These are phyloP conservation scores for Salix caprea DNA, from an alignment of 345 rosid genomes.

Conservation along the genomic window DNA sequence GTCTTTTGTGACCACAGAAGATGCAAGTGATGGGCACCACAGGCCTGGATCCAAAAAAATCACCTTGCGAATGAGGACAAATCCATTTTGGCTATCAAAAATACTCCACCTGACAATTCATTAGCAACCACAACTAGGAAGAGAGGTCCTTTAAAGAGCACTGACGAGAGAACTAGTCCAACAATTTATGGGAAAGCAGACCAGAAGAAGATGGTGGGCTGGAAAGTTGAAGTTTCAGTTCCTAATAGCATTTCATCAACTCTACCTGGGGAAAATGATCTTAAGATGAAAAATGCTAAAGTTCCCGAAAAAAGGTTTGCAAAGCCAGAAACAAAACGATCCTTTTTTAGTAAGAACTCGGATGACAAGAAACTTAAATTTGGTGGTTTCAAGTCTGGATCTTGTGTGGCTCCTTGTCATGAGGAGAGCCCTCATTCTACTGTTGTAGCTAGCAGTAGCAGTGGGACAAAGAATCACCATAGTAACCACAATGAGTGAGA, in stretches of 20 bases:
- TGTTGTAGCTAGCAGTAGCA: conserved; percentile 34
- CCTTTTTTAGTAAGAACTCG: conserved; percentile 43
- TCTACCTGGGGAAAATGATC: conserved; percentile 26
- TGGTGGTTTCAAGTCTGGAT: conserved; percentile 50
- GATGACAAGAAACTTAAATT: conserved; percentile 48
- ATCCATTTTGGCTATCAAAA: conserved; percentile 30
- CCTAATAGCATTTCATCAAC: conserved; percentile 26
- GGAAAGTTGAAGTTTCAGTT: conserved; percentile 48
- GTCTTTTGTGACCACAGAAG: conserved; percentile 35
- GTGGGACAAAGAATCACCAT: conserved; percentile 44
- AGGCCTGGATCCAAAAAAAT: conserved; percentile 40
- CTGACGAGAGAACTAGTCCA: conserved; percentile 40
- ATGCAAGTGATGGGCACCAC: conserved; percentile 49
- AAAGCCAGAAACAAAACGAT: conserved; percentile 42
- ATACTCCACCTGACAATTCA: conserved; percentile 51
- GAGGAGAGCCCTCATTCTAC: conserved; percentile 38
- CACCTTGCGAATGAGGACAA: conserved; percentile 35
- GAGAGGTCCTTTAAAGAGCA: conserved; percentile 41
- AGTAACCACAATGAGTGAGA: conserved; percentile 62
- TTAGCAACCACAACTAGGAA: conserved; percentile 43
- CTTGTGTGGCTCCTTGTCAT: conserved; percentile 49
- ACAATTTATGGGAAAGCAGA: conserved; percentile 29
- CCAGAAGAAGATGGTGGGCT: conserved; percentile 47
- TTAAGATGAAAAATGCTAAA: conserved; percentile 30
- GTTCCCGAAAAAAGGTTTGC: conserved; percentile 19